Percentiles rank a stretch among this genome's conserved stretches.
Evolutionary conservation across 176 grass and related monocot species (phyloP).

Genomic region (Aegilops bicornis): DNA sequence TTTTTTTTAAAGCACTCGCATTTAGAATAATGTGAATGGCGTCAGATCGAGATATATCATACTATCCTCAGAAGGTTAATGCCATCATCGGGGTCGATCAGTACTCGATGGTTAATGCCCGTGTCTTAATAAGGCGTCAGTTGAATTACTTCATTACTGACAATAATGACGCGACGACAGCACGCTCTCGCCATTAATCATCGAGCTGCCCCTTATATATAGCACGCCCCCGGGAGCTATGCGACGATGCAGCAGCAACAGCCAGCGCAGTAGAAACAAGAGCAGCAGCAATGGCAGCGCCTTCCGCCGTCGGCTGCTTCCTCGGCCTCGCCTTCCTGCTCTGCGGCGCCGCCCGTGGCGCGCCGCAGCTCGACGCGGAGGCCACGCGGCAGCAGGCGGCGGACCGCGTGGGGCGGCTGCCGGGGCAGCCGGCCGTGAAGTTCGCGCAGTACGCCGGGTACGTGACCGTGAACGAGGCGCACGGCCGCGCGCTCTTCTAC

Average conservation of each 20-base stretch:
- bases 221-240: neutral
- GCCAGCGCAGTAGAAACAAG: neutral
- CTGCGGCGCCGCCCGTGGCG: neutral
- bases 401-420: conserved; percentile 62
- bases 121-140: neutral
- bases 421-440: conserved; percentile 73
- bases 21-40: neutral
- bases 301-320: neutral
- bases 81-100: neutral
- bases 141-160: neutral
- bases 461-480: conserved; percentile 76
- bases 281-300: conserved; percentile 5
- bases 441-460: conserved; percentile 94
- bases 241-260: conserved; percentile 15
- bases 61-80: neutral
- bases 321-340: conserved; percentile 17
- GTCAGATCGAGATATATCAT: neutral
- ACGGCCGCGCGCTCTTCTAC: conserved; percentile 96
- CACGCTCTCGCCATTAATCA: neutral
- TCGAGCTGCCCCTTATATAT: neutral
- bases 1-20: neutral
- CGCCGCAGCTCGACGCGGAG: conserved; percentile 17
- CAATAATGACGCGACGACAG: neutral
- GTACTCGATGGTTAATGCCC: neutral
- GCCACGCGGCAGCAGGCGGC: conserved; percentile 61